Evolutionary conservation across 495 filamentous ascomycete genomes (phyloP), one percentile per base, ranked within the genome.

Genomic region (Tuber magnatum): DNA sequence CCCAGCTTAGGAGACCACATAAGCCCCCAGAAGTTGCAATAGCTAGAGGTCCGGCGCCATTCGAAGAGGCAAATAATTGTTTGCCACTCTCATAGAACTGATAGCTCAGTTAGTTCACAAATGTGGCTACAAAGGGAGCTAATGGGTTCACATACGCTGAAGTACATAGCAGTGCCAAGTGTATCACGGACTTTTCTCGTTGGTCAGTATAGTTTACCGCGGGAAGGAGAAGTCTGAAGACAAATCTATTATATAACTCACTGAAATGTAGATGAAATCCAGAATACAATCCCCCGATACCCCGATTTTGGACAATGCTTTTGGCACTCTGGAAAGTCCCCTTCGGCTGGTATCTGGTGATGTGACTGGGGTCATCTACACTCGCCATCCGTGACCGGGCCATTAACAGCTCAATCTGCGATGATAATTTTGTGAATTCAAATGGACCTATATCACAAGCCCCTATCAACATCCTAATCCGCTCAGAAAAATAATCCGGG

Each of bases 361-460:
- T 77, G 42, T 80, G 81, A 14, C 74, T 79, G 75, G 89, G 88
- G 65, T 89, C 87, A 76, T 87, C 88, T 24, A 90, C 84, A 77
- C 87, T 89, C 18, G 86, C 85, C 83, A 89, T 88, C 70, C 91
- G 89, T 56, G 89, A 86, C 44, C 89, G 87, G 7, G 88, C 91
- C 86, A 97, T 90, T 76, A 97, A 84, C n/a, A 95, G 90, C 0
- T 94, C 94, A 18, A 95, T 86, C 83, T 97, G 94, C 22, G 94
- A 93, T 73, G 92, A 94, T 72, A 97, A 87, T 85, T 97, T 97
- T 41, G 94, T 95, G 77, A 97, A 86, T 84, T 97, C 94, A 82
- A 97, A 97, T 40, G 94, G 94, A 82, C 93, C 93, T 96, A 77
- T 51, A 32, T 24, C 16, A 40, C n/a, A 78, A 38, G 40, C 41